Conservation (phyloP, 2,329 filamentous ascomycete species). For the Aureobasidium sp. region DNA sequence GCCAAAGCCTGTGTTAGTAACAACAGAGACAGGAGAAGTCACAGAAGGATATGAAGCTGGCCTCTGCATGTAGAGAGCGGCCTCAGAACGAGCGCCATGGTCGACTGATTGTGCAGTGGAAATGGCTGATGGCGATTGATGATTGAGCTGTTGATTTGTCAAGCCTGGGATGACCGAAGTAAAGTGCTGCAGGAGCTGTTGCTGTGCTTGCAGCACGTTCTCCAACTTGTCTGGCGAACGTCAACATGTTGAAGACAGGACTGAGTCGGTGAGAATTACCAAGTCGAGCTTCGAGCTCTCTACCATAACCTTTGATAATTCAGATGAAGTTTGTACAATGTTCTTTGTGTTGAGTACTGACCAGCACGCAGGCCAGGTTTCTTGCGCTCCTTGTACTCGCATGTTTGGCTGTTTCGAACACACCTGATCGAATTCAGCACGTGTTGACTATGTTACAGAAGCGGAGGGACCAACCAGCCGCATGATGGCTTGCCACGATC, state of each 20-base stretch:
- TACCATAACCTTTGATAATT: conserved; percentile 37
- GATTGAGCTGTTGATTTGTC: not conserved
- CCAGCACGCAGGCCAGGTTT: conserved; percentile 56
- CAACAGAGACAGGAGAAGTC: not conserved
- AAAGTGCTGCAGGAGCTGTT: conserved; percentile 38
- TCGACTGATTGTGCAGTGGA: conserved; percentile 17
- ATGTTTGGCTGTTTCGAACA: conserved; percentile 54
- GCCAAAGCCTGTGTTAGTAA: not conserved
- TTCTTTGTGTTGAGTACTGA: not conserved
- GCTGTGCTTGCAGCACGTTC: conserved; percentile 34
- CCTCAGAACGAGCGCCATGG: conserved; percentile 35
- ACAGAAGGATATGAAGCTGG: conserved; percentile 27
- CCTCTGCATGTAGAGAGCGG: conserved; percentile 38
- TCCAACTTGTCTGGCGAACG: conserved; percentile 35
- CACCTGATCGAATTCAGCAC: conserved; percentile 31
- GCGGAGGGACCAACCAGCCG: conserved; percentile 41
- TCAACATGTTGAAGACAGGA: conserved; percentile 5
- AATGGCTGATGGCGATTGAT: conserved; percentile 7
- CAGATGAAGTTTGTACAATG: not conserved
- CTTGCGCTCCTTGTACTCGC: conserved; percentile 62
- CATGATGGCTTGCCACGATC: conserved; percentile 69
- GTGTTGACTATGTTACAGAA: not conserved
- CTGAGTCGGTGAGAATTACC: conserved; percentile 32
- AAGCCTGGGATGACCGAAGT: conserved; percentile 18
- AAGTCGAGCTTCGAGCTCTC: conserved; percentile 52